Evolutionary conservation across 2,329 filamentous ascomycete genomes (phyloP).

Genomic region (Teratosphaeria nubilosa): DNA sequence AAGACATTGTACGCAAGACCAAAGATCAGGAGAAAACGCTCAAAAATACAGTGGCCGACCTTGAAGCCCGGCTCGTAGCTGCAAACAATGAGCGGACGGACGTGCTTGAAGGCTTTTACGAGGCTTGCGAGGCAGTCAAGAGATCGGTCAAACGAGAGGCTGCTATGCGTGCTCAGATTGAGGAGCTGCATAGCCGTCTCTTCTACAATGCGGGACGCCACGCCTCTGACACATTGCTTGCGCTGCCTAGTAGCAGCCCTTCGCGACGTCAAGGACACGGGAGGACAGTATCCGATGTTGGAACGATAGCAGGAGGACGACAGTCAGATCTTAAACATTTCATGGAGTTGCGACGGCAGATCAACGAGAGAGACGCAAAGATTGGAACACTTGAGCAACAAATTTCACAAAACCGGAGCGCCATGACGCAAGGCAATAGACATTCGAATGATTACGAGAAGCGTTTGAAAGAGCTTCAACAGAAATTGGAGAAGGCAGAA

Average conservation of each 20-base stretch:
- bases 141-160: constrained; percentile 17
- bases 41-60: constrained; percentile 28
- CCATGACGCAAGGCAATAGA: not conserved
- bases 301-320: not conserved
- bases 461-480: constrained; percentile 2
- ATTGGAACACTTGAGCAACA: constrained; percentile 4
- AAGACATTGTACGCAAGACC: constrained; percentile 29
- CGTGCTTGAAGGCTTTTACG: constrained; percentile 22
- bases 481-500: constrained; percentile 9
- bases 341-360: constrained; percentile 2
- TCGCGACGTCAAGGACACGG: not conserved
- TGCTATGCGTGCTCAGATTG: constrained; percentile 15
- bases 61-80: constrained; percentile 30
- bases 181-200: constrained; percentile 5
- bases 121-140: constrained; percentile 24
- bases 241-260: not conserved
- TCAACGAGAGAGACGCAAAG: constrained; percentile 4
- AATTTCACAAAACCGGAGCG: not conserved
- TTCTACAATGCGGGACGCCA: constrained; percentile 1
- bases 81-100: constrained; percentile 34
- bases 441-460: not conserved
- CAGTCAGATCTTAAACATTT: constrained; percentile 4
- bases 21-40: constrained; percentile 28
- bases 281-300: constrained; percentile 2
- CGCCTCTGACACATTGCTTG: constrained; percentile 1